Evolutionary conservation across 352 stramenopile genomes (phyloP).

Genomic region (Phytophthora boehmeriae): DNA sequence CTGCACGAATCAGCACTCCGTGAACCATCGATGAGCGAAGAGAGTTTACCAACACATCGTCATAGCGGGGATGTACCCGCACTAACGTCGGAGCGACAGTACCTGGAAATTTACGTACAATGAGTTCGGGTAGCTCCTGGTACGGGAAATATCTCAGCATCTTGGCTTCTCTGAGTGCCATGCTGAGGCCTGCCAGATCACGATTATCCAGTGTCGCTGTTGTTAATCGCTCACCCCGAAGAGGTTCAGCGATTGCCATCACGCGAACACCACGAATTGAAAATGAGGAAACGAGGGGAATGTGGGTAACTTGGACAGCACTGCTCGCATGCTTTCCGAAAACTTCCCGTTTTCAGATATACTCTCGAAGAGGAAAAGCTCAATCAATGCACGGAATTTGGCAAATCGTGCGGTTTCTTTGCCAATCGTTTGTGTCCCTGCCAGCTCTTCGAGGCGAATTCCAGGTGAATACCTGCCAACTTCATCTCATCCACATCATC

Average conservation of each 20-base stretch:
- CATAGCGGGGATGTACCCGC: slow-evolving; percentile 53
- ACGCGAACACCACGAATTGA: slow-evolving; percentile 60
- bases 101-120: slow-evolving; percentile 48
- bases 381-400: slow-evolving; percentile 58
- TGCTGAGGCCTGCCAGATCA: slow-evolving; percentile 53
- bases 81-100: slow-evolving; percentile 51
- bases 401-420: slow-evolving; percentile 52
- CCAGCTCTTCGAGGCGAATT: slow-evolving; percentile 72
- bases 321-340: slow-evolving; percentile 14
- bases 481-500: slow-evolving; percentile 63
- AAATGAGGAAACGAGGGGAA: slow-evolving; percentile 64
- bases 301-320: slow-evolving; percentile 48
- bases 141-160: slow-evolving; percentile 71
- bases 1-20: slow-evolving; percentile 58
- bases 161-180: slow-evolving; percentile 51
- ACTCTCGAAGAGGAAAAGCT: slow-evolving; percentile 51
- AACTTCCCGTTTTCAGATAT: slow-evolving; percentile 29
- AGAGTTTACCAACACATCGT: slow-evolving; percentile 65
- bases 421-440: slow-evolving; percentile 67
- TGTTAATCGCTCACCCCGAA: slow-evolving; percentile 40
- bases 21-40: slow-evolving; percentile 67
- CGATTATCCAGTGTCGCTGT: slow-evolving; percentile 53
- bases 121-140: slow-evolving; percentile 61
- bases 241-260: slow-evolving; percentile 56
- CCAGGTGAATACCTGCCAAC: slow-evolving; percentile 61